phyloP scores from a whole-genome alignment of 2,329 filamentous ascomycete species.

The Ophiosphaerella korrae region DNA sequence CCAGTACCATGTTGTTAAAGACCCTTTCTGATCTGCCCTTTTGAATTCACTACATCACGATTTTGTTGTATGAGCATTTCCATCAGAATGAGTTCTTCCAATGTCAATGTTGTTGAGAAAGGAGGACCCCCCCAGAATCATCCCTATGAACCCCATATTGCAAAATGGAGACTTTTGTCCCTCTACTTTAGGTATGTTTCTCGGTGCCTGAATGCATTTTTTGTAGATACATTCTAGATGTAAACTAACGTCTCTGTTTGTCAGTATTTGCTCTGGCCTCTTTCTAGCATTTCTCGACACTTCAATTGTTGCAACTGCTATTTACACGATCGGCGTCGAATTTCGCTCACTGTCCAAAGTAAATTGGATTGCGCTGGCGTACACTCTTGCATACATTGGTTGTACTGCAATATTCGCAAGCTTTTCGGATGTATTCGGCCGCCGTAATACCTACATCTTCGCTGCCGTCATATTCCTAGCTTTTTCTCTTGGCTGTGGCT shows the following conservation, averaged over 20 bases:
- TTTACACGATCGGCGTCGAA: slow-evolving; percentile 61
- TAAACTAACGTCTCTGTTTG: neutral
- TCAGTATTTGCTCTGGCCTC: slow-evolving; percentile 58
- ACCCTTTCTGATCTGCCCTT: too few species aligned
- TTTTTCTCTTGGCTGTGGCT: slow-evolving; percentile 42
- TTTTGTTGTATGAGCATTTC: too few species aligned
- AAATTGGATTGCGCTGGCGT: slow-evolving; percentile 28
- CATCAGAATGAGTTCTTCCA: too few species aligned
- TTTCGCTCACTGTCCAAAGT: slow-evolving; percentile 47
- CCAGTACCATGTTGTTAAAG: too few species aligned
- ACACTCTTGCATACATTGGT: slow-evolving; percentile 58
- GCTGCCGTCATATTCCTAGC: slow-evolving; percentile 32
- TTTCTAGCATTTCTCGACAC: slow-evolving; percentile 65
- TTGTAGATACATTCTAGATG: too few species aligned
- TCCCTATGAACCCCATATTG: neutral
- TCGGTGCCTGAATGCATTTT: too few species aligned
- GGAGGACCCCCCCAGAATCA: neutral
- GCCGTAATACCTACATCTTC: slow-evolving; percentile 32
- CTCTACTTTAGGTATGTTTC: too few species aligned
- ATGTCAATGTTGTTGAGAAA: too few species aligned
- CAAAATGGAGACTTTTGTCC: neutral
- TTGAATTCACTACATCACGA: too few species aligned
- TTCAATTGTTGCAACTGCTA: slow-evolving; percentile 64
- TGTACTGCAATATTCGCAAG: slow-evolving; percentile 52
- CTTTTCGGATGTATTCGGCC: slow-evolving; percentile 40